phyloP scores from a whole-genome alignment of 75 land plant genomes.

The Pinus taeda region DNA sequence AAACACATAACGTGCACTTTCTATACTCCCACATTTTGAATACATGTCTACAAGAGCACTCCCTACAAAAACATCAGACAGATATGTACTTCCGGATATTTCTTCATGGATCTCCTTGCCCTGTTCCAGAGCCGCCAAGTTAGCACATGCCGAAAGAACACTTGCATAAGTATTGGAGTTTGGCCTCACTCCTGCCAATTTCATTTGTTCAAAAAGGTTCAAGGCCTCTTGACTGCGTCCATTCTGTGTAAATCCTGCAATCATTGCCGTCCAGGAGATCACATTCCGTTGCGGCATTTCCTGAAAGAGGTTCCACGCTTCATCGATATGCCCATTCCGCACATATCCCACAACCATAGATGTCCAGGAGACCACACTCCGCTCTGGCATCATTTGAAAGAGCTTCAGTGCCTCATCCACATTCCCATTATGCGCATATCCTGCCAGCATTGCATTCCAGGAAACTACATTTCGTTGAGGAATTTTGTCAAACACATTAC shows the following conservation, averaged over 20 bases:
- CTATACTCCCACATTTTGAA: slow-evolving; percentile 11
- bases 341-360: background rate
- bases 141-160: slow-evolving; percentile 2
- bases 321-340: background rate
- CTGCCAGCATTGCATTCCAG: background rate
- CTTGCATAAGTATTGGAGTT: background rate
- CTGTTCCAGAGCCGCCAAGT: background rate
- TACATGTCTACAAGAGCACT: slow-evolving; percentile 8
- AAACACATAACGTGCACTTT: background rate
- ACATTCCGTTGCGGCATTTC: slow-evolving; percentile 2
- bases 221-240: slow-evolving; percentile 5
- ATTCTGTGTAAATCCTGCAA: slow-evolving; percentile 8
- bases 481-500: slow-evolving; percentile 21
- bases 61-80: slow-evolving; percentile 1
- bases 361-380: background rate
- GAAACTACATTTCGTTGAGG: background rate
- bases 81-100: background rate
- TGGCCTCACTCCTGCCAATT: background rate
- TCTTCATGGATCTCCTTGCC: slow-evolving; percentile 9
- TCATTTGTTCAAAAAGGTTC: slow-evolving; percentile 4
- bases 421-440: too few relatives aligned
- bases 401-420: background rate
- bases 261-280: slow-evolving; percentile 1
- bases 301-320: background rate
- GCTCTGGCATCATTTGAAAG: background rate